Conservation (phyloP, 352 stramenopile genomes). For the Phytophthora chlamydospora region DNA sequence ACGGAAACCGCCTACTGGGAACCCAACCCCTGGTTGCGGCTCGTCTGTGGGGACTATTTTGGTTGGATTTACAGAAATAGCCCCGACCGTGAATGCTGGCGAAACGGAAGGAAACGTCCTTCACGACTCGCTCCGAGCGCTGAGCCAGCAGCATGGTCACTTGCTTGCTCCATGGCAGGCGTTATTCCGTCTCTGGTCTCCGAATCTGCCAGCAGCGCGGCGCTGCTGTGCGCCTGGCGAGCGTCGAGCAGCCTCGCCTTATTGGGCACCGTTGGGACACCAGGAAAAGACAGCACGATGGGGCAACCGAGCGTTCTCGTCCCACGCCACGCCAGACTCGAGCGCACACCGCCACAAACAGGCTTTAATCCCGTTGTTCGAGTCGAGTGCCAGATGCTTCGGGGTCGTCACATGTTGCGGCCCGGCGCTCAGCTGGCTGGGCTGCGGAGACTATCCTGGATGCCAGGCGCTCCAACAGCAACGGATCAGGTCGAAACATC, state of each 20-base stretch:
- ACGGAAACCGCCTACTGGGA: slow-evolving; percentile 13
- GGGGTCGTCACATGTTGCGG: slow-evolving; percentile 4
- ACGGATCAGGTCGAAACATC: too few species aligned
- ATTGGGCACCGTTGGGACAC: slow-evolving; percentile 2
- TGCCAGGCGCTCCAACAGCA: too few species aligned
- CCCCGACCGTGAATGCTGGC: background rate
- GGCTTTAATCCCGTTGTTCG: slow-evolving; percentile 21
- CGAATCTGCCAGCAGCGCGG: slow-evolving; percentile 11
- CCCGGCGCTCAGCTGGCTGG: too few species aligned
- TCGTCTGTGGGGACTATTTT: slow-evolving; percentile 23
- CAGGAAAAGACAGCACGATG: slow-evolving; percentile 27
- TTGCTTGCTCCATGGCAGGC: too few species aligned
- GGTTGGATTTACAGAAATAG: slow-evolving; percentile 22
- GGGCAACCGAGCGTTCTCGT: slow-evolving; percentile 15
- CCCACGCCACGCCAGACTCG: slow-evolving; percentile 1
- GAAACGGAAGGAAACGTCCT: slow-evolving; percentile 14
- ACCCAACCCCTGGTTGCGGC: slow-evolving; percentile 9
- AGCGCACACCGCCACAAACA: slow-evolving; percentile 12
- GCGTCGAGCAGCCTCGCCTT: background rate
- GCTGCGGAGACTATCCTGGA: too few species aligned
- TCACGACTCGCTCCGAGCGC: background rate
- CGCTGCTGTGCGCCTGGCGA: too few species aligned
- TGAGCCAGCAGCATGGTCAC: slow-evolving; percentile 13
- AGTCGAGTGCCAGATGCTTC: slow-evolving; percentile 14
- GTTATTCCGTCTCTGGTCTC: background rate